Evolutionary conservation across 495 filamentous ascomycete species (phyloP), one percentile per base, ranked within the genome.

Genomic region (Elasticomyces elasticus): DNA sequence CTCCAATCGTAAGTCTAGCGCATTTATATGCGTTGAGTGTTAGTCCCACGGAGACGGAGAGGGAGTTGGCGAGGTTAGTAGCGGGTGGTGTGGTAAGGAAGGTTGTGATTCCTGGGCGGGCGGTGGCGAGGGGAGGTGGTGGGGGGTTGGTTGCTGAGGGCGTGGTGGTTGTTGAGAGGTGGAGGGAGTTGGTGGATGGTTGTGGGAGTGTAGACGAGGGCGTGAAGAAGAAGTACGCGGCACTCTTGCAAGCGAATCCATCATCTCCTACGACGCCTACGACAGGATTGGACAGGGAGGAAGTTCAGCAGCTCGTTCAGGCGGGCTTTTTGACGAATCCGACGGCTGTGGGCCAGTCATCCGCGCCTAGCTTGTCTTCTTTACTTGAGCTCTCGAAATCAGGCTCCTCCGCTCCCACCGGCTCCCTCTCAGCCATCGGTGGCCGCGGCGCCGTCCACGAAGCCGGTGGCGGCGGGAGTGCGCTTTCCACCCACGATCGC

Each of bases 11-110:
- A 17, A 86, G 81, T 0, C 71, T 85, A 5, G 75, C 82, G 23
- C 86, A 94, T 69, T 64, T 92, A 4, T 82, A 86, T 65, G 79
- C 82, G 0, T 60, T 89, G 7, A 68, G 82, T 17, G 69, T 74
- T 49, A 79, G 79, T 9, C 79, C 84, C 1, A 89, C 87, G 4
- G 73, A 72, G 41, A 81, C 81, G 2, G 89, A 94, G 67, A 74
- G 83, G 44, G 87, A 88, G 65, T 76, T 90, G 24, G 79, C 81
- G 20, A 76, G 82, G 49, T 67, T 89, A 20, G 67, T 80, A 5
- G 72, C 70, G 31, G 60, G 67, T 1, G 86, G 86, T 6, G 72
- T 72, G 2, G 61, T 89, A 1, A 75, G 84, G 45, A 82, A 81
- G 55, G 68, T 94, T 28, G 71, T 80, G 1, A 74, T 94, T 6